phyloP scores from a whole-genome alignment of 2,329 filamentous ascomycete species.

The Akanthomyces uredinophilus region DNA sequence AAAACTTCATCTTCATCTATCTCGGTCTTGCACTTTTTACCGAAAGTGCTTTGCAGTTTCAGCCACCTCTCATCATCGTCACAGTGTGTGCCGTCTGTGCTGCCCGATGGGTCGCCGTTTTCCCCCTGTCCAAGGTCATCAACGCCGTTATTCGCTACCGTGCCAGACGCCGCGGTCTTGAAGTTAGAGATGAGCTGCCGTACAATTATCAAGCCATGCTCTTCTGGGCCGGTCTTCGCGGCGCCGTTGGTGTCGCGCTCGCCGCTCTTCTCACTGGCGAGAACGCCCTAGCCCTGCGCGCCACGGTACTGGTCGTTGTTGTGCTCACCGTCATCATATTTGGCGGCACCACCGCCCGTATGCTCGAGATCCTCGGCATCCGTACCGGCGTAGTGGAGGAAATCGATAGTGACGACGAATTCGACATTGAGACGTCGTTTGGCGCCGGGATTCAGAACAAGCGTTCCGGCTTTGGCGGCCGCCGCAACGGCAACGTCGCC shows the following conservation, averaged over 20 bases:
- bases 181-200: constrained; percentile 81
- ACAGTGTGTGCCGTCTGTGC: constrained; percentile 88
- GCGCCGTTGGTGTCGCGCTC: constrained; percentile 90
- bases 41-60: constrained; percentile 80
- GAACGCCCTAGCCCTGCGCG: constrained; percentile 77
- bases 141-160: constrained; percentile 91
- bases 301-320: constrained; percentile 95
- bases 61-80: constrained; percentile 91
- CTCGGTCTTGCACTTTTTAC: constrained; percentile 92
- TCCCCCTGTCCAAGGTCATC: constrained; percentile 82
- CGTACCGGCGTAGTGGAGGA: constrained; percentile 94
- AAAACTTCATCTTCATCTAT: constrained; percentile 99
- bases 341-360: constrained; percentile 91
- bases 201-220: constrained; percentile 98
- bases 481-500: constrained; percentile 57
- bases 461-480: constrained; percentile 70
- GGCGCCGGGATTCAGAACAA: constrained; percentile 73
- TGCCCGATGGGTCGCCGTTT: constrained; percentile 89
- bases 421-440: constrained; percentile 77
- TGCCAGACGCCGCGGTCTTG: constrained; percentile 65
- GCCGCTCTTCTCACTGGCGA: constrained; percentile 81
- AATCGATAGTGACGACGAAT: constrained; percentile 95
- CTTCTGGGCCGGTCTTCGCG: constrained; percentile 96
- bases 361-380: constrained; percentile 97
- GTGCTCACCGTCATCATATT: constrained; percentile 98